Evolutionary conservation across 495 filamentous ascomycete species (phyloP).

Genomic region (Aspergillus avenaceus): DNA sequence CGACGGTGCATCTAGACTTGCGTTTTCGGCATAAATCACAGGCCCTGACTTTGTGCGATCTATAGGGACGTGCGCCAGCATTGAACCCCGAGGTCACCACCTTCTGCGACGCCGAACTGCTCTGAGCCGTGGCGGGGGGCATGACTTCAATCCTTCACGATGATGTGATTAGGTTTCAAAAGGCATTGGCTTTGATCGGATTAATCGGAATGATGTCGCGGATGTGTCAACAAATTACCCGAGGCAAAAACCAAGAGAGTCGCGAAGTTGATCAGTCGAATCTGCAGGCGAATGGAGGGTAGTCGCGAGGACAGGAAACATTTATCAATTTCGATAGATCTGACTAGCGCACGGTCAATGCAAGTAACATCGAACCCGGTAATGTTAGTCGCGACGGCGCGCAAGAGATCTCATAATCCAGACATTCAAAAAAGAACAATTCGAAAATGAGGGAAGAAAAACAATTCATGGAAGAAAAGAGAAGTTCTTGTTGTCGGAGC

Average conservation of each 20-base stretch:
- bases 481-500: too few species aligned
- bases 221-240: background rate
- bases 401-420: slow-evolving; percentile 4
- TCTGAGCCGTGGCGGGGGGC: slow-evolving; percentile 30
- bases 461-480: too few species aligned
- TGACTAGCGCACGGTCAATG: slow-evolving; percentile 1
- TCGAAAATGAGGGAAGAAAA: slow-evolving; percentile 2
- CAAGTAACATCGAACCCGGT: slow-evolving; percentile 2
- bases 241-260: background rate
- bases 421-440: background rate
- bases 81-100: slow-evolving; percentile 40
- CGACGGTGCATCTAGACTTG: slow-evolving; percentile 49
- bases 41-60: slow-evolving; percentile 49
- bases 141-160: too few species aligned
- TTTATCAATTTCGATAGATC: background rate
- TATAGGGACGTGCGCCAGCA: slow-evolving; percentile 44
- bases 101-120: slow-evolving; percentile 30
- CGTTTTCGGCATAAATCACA: slow-evolving; percentile 50
- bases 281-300: background rate
- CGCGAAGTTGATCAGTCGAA: background rate
- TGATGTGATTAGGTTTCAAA: too few species aligned
- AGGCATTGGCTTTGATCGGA: background rate
- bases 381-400: slow-evolving; percentile 8
- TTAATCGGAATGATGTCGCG: slow-evolving; percentile 3
- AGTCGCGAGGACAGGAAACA: background rate